Percentiles rank a stretch among this genome's conserved stretches.
phyloP scores from a whole-genome alignment of 140 eudicot species.

The Erigeron philadelphicus region DNA sequence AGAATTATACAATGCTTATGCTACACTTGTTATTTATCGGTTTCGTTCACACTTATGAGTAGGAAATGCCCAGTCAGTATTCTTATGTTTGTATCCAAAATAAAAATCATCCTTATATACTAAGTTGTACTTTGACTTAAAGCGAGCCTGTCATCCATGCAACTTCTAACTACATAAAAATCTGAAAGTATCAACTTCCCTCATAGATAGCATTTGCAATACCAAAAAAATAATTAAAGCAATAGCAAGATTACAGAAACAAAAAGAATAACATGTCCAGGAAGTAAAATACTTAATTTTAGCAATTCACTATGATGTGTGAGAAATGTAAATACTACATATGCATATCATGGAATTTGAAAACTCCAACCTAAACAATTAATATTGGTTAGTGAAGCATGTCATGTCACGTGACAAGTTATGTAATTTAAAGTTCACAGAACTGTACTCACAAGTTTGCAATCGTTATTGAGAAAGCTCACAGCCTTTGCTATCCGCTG shows the following conservation, averaged over 20 bases:
- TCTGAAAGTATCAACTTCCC: neutral
- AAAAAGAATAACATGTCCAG: conserved; percentile 8
- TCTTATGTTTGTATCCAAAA: neutral
- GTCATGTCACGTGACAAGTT: conserved; percentile 14
- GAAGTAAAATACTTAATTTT: neutral
- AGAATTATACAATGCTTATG: conserved; percentile 18
- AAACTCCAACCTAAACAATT: neutral
- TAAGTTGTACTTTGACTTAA: neutral
- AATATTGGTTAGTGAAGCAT: neutral
- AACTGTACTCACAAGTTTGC: conserved; percentile 72
- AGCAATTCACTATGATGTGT: conserved; percentile 1
- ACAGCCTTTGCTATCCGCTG: conserved; percentile 90
- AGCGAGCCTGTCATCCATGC: neutral
- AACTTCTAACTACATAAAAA: neutral
- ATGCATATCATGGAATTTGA: neutral
- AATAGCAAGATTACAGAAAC: neutral
- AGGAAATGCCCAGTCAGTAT: neutral
- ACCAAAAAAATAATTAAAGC: neutral
- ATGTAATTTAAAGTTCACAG: neutral
- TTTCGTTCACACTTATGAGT: neutral
- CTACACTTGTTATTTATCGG: conserved; percentile 6
- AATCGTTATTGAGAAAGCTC: conserved; percentile 91
- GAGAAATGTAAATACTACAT: conserved; percentile 1
- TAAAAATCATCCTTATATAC: neutral
- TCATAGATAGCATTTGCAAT: neutral